Base-by-base conservation (phyloP, 2,329 filamentous ascomycete genomes). In the Calycina herbarum region DNA sequence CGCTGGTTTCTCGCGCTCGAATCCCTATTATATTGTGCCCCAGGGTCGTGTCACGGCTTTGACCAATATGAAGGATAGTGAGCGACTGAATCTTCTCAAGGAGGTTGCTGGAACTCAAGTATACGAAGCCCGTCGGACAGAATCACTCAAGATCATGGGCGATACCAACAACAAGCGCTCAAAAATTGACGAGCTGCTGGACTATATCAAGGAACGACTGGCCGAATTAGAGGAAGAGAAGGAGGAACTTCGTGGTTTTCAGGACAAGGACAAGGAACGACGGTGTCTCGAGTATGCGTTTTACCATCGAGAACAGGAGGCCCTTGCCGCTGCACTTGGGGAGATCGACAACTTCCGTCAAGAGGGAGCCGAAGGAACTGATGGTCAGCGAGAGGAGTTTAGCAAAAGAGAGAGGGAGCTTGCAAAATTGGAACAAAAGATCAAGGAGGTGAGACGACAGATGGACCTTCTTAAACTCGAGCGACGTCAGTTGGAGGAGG, bases 11-110 rank as follows among this genome's bases (percentile, higher is more conserved):
- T 98, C 94, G 67, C 89, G 93, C 71, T 97, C 94, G 65, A 99
- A 99, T 77, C 95, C 95, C 31, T 99, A 98, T 83, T 99, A 99
- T 78, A 99, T 99, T 73, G 96, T 99, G 1, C 95, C 96, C 0
- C 95, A 99, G 78, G 95, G 95, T 63, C 93, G 95, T 75, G 94
- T 99, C 67, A 98, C 95, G 0, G 90, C 93, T 29, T 83, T 99
- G 75, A 99, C 95, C 57, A 99, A 98, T 77, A 99, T 99, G 95
- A 97, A 97, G 78, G 95, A 99, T 77, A 88, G 89, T 0, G 94
- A 97, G 77, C 87, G 95, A 62, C 80, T 99, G 68, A 94, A 91
- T 71, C 82, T 99, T 66, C 81, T 99, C 68, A 99, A 99, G 79
- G 95, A 98, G 76, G 95, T 99, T n/a, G 95, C 95, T 0, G 95